Percentiles rank a stretch among this genome's conserved stretches.
These are phyloP conservation scores for Aspergillus ochraceus DNA, from an alignment of 2,329 filamentous ascomycete species.

Conservation along the genomic window DNA sequence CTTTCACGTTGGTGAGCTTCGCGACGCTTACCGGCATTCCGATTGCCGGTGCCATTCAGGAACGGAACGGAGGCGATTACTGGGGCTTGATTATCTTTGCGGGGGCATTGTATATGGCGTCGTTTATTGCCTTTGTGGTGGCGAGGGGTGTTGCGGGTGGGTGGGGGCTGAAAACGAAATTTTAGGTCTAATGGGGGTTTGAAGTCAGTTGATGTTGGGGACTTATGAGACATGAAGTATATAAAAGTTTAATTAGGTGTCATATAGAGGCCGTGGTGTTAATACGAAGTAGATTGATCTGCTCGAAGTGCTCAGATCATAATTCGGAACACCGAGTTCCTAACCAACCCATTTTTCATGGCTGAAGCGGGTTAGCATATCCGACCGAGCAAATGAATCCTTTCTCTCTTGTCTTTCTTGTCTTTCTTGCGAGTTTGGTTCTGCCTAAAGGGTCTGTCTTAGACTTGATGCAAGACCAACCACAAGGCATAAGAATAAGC, in stretches of 20 bases:
- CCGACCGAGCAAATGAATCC: too few species aligned
- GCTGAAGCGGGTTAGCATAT: too few species aligned
- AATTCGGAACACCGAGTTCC: too few species aligned
- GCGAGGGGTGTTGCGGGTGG: slow-evolving; percentile 19
- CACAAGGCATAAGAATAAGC: too few species aligned
- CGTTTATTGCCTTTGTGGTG: slow-evolving; percentile 19
- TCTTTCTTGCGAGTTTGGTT: too few species aligned
- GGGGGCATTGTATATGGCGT: slow-evolving; percentile 20
- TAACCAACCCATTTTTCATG: too few species aligned
- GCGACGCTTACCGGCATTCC: slow-evolving; percentile 22
- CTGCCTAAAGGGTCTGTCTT: too few species aligned
- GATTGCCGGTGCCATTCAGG: slow-evolving; percentile 18
- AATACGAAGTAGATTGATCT: too few species aligned
- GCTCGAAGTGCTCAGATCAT: too few species aligned
- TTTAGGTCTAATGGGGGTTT: slow-evolving; percentile 9
- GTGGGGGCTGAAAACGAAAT: slow-evolving; percentile 16
- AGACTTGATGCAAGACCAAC: too few species aligned
- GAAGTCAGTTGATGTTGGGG: background rate
- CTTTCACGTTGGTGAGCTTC: slow-evolving; percentile 17
- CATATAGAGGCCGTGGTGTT: background rate
- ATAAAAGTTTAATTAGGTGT: background rate
- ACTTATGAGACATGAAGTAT: background rate
- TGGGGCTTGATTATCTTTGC: slow-evolving; percentile 22
- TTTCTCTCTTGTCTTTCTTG: too few species aligned
- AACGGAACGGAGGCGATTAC: slow-evolving; percentile 7